These are phyloP conservation scores for Panicum hallii DNA, from an alignment of 202 grass and related monocot species.

Conservation along the genomic window DNA sequence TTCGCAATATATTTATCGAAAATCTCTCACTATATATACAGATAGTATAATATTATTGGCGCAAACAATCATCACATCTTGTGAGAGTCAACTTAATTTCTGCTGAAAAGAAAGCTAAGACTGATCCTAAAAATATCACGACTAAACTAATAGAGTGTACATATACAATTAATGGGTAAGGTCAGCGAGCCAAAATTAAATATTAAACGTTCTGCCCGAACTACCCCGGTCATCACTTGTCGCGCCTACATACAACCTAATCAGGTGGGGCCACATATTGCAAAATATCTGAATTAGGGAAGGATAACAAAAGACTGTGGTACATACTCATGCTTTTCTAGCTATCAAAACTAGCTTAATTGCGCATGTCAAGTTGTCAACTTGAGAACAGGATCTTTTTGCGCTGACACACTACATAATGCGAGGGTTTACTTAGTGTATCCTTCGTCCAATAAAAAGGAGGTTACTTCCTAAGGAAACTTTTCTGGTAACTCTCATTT, in stretches of 20 bases:
- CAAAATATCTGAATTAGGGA: neutral
- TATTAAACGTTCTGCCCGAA: neutral
- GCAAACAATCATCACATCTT: neutral
- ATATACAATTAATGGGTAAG: neutral
- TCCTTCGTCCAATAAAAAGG: neutral
- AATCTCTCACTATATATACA: too few relatives aligned
- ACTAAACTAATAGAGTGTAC: neutral
- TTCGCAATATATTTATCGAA: neutral
- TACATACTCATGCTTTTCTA: neutral
- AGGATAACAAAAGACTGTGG: slow-evolving; percentile 2
- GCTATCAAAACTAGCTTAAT: neutral
- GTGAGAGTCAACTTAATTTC: neutral
- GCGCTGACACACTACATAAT: neutral
- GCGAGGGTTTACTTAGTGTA: neutral
- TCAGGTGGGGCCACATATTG: neutral
- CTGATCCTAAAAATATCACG: neutral
- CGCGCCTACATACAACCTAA: neutral
- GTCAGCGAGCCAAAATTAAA: neutral
- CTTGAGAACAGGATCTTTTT: neutral
- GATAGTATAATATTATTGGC: neutral
- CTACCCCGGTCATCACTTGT: neutral
- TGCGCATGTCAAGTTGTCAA: neutral
- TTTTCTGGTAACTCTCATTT: neutral
- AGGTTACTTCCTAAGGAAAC: neutral
- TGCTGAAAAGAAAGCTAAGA: neutral